Base-by-base conservation (phyloP, 371 early-diverging fungal genomes). In the Nematocida sp. region DNA sequence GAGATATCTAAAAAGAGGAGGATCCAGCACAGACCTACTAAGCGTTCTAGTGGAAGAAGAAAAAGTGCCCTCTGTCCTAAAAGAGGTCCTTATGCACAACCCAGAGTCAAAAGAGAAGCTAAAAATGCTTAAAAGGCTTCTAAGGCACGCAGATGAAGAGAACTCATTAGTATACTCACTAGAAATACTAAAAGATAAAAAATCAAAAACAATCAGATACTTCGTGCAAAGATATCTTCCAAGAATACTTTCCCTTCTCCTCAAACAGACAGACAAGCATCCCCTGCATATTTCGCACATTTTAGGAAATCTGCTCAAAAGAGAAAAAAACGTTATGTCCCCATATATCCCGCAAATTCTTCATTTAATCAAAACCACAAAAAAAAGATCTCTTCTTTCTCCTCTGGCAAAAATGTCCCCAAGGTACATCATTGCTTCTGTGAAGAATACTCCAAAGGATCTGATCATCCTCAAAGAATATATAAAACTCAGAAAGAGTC, bases 281-380 rank as follows among this genome's bases (percentile, higher is more conserved):
- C 11, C 45, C 30, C 0, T 2, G 4, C 18, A 42, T 35, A 56
- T 59, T 30, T 42, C 45, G 20, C 11, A 57, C 38, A 51, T 71
- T 40, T 7, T 61, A 16, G 42, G 53, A 3, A 71, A 71, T 36
- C 49, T 71, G 11, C 13, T 71, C 0, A 25, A 23, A 23, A 60
- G 75, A 53, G 75, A 71, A 49, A 57, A 35, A 30, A 71, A 71
- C 36, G 47, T 71, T 18, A 30, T 71, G 39, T 50, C 77, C 9
- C 61, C 75, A 28, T 71, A 61, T 33, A 23, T 50, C 2, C 28
- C 49, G 11, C 7, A 42, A 0, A 36, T 71, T 9, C n/a, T 61
- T 16, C 20, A 11, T 28, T 39, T 61, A 5, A 50, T 61, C 50
- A 71, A 61, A 32, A n/a, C 35, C n/a, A 71, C 75, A 33, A 47